phyloP scores from a whole-genome alignment of 306 rosid genomes.

The Styphnolobium japonicum region DNA sequence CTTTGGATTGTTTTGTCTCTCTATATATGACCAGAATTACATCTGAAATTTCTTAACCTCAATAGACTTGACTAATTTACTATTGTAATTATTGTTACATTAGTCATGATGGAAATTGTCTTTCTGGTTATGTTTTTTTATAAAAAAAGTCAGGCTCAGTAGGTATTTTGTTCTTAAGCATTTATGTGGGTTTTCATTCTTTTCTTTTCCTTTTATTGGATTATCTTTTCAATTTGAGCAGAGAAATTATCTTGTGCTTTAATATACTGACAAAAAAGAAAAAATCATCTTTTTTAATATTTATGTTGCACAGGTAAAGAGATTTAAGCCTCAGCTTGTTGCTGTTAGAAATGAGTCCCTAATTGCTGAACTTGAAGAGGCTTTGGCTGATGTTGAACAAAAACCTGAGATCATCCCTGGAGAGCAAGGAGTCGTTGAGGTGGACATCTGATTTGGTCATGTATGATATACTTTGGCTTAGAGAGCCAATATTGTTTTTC shows the following conservation, averaged over 20 bases:
- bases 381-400: conserved; percentile 70
- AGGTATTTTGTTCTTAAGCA: background rate
- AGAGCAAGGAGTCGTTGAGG: conserved; percentile 96
- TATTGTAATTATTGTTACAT: background rate
- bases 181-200: background rate
- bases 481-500: conserved; percentile 11
- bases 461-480: background rate
- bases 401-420: conserved; percentile 98
- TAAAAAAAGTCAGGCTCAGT: background rate
- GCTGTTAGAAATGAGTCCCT: conserved; percentile 87
- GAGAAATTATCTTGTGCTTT: too few species aligned
- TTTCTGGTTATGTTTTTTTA: background rate
- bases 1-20: conserved; percentile 9
- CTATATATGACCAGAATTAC: background rate
- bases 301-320: conserved; percentile 62
- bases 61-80: background rate
- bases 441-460: conserved; percentile 27
- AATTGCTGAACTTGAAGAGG: conserved; percentile 82
- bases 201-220: background rate
- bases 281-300: conserved; percentile 4
- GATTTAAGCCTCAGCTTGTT: conserved; percentile 88
- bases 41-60: background rate
- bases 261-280: too few species aligned
- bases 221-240: background rate
- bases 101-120: background rate